Conservation (phyloP, 192 early-diverging fungal species). For the Polychytrium aggregatum region DNA sequence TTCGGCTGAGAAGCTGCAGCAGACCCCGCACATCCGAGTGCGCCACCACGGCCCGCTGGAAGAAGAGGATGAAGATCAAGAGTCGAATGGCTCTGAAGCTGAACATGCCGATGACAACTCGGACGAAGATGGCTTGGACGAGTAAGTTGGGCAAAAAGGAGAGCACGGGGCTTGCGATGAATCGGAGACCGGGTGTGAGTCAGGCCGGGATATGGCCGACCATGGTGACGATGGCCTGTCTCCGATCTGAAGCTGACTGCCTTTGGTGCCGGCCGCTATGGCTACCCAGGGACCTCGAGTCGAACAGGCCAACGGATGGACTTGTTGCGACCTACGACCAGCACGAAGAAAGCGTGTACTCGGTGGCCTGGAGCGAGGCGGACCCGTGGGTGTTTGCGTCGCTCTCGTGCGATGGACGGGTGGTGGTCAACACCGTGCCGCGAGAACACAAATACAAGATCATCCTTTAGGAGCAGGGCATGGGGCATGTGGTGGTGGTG, state of each 20-base stretch:
- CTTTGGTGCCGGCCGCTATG: not conserved
- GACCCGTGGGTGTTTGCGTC: conserved; percentile 95
- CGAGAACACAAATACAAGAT: conserved; percentile 78
- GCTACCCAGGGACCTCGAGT: not conserved
- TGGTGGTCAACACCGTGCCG: conserved; percentile 88
- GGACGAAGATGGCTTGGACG: too few relatives aligned
- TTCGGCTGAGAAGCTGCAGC: too few relatives aligned
- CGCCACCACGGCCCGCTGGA: too few relatives aligned
- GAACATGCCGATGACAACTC: too few relatives aligned
- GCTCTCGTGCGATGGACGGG: conserved; percentile 82
- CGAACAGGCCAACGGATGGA: conserved; percentile 53
- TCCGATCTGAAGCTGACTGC: not conserved
- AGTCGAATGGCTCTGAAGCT: too few relatives aligned
- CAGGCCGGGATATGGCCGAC: not conserved
- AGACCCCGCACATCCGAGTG: too few relatives aligned
- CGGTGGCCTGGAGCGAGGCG: conserved; percentile 75
- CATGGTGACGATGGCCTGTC: not conserved
- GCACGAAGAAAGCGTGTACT: conserved; percentile 91
- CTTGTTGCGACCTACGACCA: conserved; percentile 81
- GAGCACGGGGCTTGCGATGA: too few relatives aligned
- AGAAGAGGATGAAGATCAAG: too few relatives aligned
- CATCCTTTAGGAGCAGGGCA: too few relatives aligned
- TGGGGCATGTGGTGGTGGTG: too few relatives aligned
- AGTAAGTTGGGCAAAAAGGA: too few relatives aligned
- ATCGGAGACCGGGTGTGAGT: too few relatives aligned